Evolutionary conservation across 371 early-diverging fungal species (phyloP).

Genomic region (Mucor irregularis): DNA sequence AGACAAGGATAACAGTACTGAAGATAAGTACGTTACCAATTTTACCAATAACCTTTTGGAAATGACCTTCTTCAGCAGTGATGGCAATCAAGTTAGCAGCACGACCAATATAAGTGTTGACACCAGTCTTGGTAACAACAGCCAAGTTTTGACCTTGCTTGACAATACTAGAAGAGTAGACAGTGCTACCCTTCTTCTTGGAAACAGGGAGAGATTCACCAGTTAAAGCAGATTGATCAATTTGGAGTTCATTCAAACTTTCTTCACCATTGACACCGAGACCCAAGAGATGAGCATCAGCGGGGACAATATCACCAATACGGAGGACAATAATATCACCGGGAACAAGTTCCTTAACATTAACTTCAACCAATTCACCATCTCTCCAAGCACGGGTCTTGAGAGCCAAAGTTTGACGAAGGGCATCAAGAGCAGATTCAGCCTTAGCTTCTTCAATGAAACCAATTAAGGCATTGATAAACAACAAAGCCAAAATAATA

Average conservation of each 20-base stretch:
- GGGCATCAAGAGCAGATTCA: slow-evolving; percentile 87
- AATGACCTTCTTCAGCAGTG: slow-evolving; percentile 82
- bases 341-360: slow-evolving; percentile 75
- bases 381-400: slow-evolving; percentile 79
- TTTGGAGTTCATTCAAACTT: slow-evolving; percentile 70
- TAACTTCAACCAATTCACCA: slow-evolving; percentile 76
- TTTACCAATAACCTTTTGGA: slow-evolving; percentile 81
- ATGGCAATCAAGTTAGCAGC: slow-evolving; percentile 87
- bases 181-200: slow-evolving; percentile 80
- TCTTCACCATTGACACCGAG: slow-evolving; percentile 78
- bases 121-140: slow-evolving; percentile 85
- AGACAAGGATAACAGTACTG: slow-evolving; percentile 73
- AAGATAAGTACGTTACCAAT: slow-evolving; percentile 83
- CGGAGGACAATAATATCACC: slow-evolving; percentile 90
- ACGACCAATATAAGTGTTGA: slow-evolving; percentile 88
- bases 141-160: slow-evolving; percentile 86
- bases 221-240: slow-evolving; percentile 96
- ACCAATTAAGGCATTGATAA: slow-evolving; percentile 90
- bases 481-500: slow-evolving; percentile 76
- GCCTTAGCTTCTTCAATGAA: slow-evolving; percentile 89
- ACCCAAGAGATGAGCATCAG: slow-evolving; percentile 85
- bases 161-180: slow-evolving; percentile 83
- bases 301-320: slow-evolving; percentile 92
- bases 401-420: slow-evolving; percentile 86
- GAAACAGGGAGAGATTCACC: slow-evolving; percentile 90